Evolutionary conservation across 2,329 filamentous ascomycete species (phyloP), one percentile per base, ranked within the genome.

Genomic region (Xylariaceae sp.): DNA sequence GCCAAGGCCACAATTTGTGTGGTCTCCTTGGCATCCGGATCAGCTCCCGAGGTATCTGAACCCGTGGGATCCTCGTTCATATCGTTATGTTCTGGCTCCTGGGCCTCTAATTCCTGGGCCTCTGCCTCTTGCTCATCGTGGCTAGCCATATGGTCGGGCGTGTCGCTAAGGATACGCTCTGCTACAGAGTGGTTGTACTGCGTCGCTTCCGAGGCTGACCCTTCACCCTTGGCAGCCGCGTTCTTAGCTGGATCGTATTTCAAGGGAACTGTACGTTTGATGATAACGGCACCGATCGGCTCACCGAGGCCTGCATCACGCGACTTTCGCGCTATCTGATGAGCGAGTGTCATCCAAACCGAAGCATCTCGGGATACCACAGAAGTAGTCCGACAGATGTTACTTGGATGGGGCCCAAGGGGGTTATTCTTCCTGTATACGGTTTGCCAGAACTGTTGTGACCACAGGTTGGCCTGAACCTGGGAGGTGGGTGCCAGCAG

Each of bases 341-440:
- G 71, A 6, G 86, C 84, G 35, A 88, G 63, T 36, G 67, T 73
- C 72, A 85, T 82, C 75, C 77, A 90, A 40, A 74, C 62, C 3
- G 73, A 71, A 1, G 78, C 77, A 47, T 84, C 75, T 31, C 72
- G 64, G 40, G 73, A 71, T 36, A 94, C 76, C 44, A 86, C 81
- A 9, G 80, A 74, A 27, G 83, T 81, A 18, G 82, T 79, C 43
- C 83, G 78, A 29, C 75, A 69, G 40, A 90, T 78, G 57, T 85
- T 76, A 54, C 80, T 78, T 45, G 86, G 86, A 57, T 94, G 87
- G 13, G 87, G 86, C 3, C 87, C 87, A 43, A 89, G 85, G 2
- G 86, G 86, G 56, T 92, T 92, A 50, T 84, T 89, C 66, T 88
- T 88, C 48, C 86, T 83, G 65, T 92, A 94, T 34, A 89, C 78